phyloP scores from a whole-genome alignment of 177 flowering plant species.

The Vitis hybrid region DNA sequence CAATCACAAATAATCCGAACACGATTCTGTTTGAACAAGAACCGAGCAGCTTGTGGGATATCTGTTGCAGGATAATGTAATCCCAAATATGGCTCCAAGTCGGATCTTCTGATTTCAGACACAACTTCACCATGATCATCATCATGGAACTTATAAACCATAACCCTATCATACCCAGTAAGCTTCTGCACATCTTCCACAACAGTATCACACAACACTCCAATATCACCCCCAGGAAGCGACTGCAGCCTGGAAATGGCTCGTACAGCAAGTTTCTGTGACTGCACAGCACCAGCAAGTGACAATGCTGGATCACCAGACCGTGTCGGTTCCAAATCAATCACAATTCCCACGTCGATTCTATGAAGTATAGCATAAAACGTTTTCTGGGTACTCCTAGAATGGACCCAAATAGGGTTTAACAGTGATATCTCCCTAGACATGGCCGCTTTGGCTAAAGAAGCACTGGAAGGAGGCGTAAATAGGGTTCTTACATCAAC shows the following conservation, averaged over 20 bases:
- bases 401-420: conserved; percentile 63
- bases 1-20: conserved; percentile 71
- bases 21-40: conserved; percentile 69
- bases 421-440: conserved; percentile 51
- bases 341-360: conserved; percentile 66
- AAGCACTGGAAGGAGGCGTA: conserved; percentile 44
- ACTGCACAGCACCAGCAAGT: conserved; percentile 68
- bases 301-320: conserved; percentile 53
- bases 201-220: conserved; percentile 55
- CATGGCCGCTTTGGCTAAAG: conserved; percentile 43
- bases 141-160: conserved; percentile 79
- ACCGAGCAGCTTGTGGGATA: conserved; percentile 76
- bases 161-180: conserved; percentile 81
- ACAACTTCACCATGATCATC: conserved; percentile 82
- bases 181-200: conserved; percentile 70
- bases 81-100: conserved; percentile 67
- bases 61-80: conserved; percentile 73
- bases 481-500: conserved; percentile 56
- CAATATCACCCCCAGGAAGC: conserved; percentile 65
- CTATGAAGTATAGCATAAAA: conserved; percentile 67
- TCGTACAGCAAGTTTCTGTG: conserved; percentile 69
- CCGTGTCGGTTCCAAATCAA: conserved; percentile 75
- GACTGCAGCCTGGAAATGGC: conserved; percentile 72
- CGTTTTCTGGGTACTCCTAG: conserved; percentile 42
- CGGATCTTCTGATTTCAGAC: conserved; percentile 66